Base-by-base conservation (phyloP, 371 early-diverging fungal genomes). In the Mucor sp. region DNA sequence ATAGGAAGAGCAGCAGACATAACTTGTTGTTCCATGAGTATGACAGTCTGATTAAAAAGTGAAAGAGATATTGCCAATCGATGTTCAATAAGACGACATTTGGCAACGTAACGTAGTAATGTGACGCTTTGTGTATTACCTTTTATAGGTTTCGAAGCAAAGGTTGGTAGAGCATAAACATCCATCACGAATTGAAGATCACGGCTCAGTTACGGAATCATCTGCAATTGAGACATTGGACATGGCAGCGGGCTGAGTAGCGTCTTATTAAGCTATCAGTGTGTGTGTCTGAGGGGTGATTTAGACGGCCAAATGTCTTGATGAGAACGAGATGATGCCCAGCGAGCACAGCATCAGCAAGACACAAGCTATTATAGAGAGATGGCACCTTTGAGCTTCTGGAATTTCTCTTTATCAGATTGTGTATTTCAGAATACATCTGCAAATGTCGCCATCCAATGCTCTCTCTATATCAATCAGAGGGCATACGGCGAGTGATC, bases 1-100 rank as follows among this genome's bases (percentile, higher is more conserved):
- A 83, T 71, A 47, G 75, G 74, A 17, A 81, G 35, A 6, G 63
- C 41, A 23, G 68, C 56, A 37, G 75, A 59, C 4, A 74, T 64
- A 23, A 73, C 60, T 47, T 65, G 69, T 68, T 70, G 71, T 28
- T 74, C 70, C 72, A 74, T 77, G 25, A 39, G 25, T 25, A 35
- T 25, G 50, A 50, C 50, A 50, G 50, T 50, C 4, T 9, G 11
- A 12, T 50, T 8, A 23, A 23, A n/a, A 50, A 25, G 37, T 35
- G 19, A 66, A 60, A 60, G 25, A 33, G 60, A 57, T 58, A 56
- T 50, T 21, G 33, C 37, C 63, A 62, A 62, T 53, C 53, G 33
- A 47, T 47, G 61, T 61, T 61, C 47, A 25, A 47, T 56, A 56
- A 56, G 56, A 19, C 56, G 56, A 56, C 56, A 56, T 56, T 56